A percentile compares a stretch with the other conserved stretches of the same genome.
Conservation (phyloP, 1,284 basidiomycete genomes). For the Boletus smithii region DNA sequence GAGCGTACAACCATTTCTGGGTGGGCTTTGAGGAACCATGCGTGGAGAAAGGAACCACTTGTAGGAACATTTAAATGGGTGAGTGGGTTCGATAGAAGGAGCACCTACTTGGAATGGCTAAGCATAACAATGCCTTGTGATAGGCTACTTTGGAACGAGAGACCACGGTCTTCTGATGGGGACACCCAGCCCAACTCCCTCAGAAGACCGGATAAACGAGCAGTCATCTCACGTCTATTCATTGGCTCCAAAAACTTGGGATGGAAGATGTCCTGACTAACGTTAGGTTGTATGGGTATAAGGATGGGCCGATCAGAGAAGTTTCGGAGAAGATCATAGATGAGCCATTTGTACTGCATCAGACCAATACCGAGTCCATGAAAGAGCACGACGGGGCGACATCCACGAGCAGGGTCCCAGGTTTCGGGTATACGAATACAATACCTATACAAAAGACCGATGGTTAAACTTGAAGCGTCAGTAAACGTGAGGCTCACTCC, state of each 20-base stretch:
- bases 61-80: conserved; percentile 12
- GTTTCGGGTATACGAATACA: conserved; percentile 64
- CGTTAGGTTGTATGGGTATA: conserved; percentile 78
- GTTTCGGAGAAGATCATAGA: conserved; percentile 48
- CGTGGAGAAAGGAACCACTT: conserved; percentile 73
- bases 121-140: conserved; percentile 64
- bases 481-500: conserved; percentile 49
- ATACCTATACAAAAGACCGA: conserved; percentile 48
- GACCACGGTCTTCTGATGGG: conserved; percentile 17
- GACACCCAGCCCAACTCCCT: conserved; percentile 63
- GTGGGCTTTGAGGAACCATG: conserved; percentile 80
- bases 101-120: conserved; percentile 82
- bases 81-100: not conserved
- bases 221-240: conserved; percentile 56
- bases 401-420: conserved; percentile 56
- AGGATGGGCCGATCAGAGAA: conserved; percentile 73
- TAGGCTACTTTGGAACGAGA: conserved; percentile 1
- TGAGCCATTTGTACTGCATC: conserved; percentile 57
- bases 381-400: conserved; percentile 76
- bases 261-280: conserved; percentile 83
- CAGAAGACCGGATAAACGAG: conserved; percentile 58
- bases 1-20: conserved; percentile 69
- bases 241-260: conserved; percentile 69
- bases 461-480: not conserved
- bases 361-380: conserved; percentile 87